Base-by-base conservation (phyloP, 2,329 filamentous ascomycete species). In the Ophiostoma himal-ulmi region DNA sequence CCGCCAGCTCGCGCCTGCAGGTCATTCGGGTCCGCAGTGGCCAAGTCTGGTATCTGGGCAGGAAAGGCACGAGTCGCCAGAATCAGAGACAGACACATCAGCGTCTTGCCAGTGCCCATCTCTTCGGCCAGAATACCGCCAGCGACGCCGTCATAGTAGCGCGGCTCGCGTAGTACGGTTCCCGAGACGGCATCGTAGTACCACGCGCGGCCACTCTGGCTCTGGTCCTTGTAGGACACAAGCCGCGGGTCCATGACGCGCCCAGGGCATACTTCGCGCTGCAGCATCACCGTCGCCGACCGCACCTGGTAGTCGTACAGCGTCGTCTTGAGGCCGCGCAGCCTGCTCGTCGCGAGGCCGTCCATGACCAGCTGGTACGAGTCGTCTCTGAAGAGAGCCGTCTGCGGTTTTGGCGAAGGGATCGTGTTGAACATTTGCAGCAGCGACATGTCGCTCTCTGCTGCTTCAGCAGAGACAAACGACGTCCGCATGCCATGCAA, bases 91-190 rank as follows among this genome's bases (percentile, higher is more conserved):
- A 98, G 80, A 73, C 91, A 94, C 13, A 97, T 96, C 36, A 97
- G 80, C 0, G 94, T 97, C 81, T 97, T 98, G 0, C 94, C 94
- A 0, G 86, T 81, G 6, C 90, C 90, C 91, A 94, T 94, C 73
- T 91, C 89, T 76, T 95, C 92, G 0, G 91, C 91, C 17, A 93
- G 80, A 17, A 94, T 90, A 2, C 93, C 94, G 44, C 94, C 93
- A 71, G 85, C 84, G 5, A 89, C 85, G 36, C 88, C 85, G 64
- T 95, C 92, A 74, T 94, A 97, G 71, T 86, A 86, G 2, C 85
- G 84, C 13, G 91, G 89, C n/a, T 90, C 86, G 48, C 83, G 82
- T 0, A 91, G 77, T 67, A 93, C 84, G 0, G 82, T 82, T 0
- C 87, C 86, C 20, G 87, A 84, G 64, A 89, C 85, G 5, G 85